Evolutionary conservation across 805 yeast genomes (phyloP).

Genomic region (Cyberlindnera xylosilytica): DNA sequence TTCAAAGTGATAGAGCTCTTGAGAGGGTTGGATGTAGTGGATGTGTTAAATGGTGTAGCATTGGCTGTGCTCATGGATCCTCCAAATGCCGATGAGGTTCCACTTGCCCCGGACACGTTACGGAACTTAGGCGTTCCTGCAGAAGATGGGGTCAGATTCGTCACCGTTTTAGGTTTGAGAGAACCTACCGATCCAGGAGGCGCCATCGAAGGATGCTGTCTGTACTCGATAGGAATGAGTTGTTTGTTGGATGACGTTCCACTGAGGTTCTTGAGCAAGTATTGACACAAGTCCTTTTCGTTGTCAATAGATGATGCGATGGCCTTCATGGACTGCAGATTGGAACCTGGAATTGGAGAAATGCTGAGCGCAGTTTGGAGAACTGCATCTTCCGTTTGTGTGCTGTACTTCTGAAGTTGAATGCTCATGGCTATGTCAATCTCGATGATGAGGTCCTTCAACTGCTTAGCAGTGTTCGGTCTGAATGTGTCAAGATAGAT

Average conservation of each 20-base stretch:
- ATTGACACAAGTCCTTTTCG: constrained; percentile 77
- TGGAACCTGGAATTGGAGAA: constrained; percentile 59
- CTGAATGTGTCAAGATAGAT: constrained; percentile 71
- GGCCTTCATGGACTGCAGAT: constrained; percentile 64
- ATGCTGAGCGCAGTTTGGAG: constrained; percentile 84
- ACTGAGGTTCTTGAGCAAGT: constrained; percentile 44
- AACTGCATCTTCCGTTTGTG: constrained; percentile 78
- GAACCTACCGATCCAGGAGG: constrained; percentile 23
- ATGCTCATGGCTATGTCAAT: constrained; percentile 86
- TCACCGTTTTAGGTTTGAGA: constrained; percentile 8
- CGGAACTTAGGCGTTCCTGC: constrained; percentile 9
- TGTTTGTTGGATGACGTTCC: constrained; percentile 34
- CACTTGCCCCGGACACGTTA: constrained; percentile 7
- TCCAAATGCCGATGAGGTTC: constrained; percentile 31
- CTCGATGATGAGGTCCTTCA: constrained; percentile 78
- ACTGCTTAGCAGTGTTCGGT: constrained; percentile 68
- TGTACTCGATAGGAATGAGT: constrained; percentile 66
- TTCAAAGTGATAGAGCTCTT: not conserved
- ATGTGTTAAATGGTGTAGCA: constrained; percentile 5
- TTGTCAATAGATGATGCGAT: constrained; percentile 77
- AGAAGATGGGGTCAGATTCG: constrained; percentile 3
- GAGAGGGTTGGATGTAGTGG: constrained; percentile 1
- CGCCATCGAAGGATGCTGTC: constrained; percentile 62
- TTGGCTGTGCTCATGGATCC: constrained; percentile 17
- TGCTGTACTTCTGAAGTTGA: constrained; percentile 85